Evolutionary conservation across 1,284 basidiomycete species (phyloP).

Genomic region (Malassezia psittaci): DNA sequence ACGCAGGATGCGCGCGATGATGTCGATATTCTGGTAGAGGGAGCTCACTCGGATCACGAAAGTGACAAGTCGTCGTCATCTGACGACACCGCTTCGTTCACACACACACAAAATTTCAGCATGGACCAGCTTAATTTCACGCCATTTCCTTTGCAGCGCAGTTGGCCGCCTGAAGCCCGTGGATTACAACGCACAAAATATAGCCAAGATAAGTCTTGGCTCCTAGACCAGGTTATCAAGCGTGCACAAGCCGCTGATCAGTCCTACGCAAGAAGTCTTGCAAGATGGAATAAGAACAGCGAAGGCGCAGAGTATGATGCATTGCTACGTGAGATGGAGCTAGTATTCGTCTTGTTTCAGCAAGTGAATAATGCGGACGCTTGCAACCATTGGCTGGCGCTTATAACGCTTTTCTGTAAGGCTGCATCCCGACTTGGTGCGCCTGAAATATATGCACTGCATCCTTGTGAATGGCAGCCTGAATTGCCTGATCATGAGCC

Average conservation of each 20-base stretch:
- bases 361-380: constrained; percentile 20
- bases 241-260: constrained; percentile 14
- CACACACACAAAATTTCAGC: no score
- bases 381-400: constrained; percentile 24
- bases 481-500: neutral
- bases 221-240: constrained; percentile 24
- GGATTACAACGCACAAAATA: constrained; percentile 32
- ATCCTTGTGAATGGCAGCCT: constrained; percentile 19
- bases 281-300: neutral
- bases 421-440: constrained; percentile 24
- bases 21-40: neutral
- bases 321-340: constrained; percentile 24
- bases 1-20: neutral
- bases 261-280: neutral
- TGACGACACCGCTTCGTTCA: neutral
- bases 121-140: constrained; percentile 21
- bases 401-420: constrained; percentile 24
- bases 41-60: neutral
- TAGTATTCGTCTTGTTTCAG: constrained; percentile 25
- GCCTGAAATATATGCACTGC: constrained; percentile 13
- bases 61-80: neutral
- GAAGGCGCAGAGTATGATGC: neutral
- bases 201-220: constrained; percentile 43
- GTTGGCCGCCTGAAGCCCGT: constrained; percentile 31
- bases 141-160: constrained; percentile 26